Evolutionary conservation across 306 rosid species (phyloP).

Genomic region (Lathyrus oleraceus): DNA sequence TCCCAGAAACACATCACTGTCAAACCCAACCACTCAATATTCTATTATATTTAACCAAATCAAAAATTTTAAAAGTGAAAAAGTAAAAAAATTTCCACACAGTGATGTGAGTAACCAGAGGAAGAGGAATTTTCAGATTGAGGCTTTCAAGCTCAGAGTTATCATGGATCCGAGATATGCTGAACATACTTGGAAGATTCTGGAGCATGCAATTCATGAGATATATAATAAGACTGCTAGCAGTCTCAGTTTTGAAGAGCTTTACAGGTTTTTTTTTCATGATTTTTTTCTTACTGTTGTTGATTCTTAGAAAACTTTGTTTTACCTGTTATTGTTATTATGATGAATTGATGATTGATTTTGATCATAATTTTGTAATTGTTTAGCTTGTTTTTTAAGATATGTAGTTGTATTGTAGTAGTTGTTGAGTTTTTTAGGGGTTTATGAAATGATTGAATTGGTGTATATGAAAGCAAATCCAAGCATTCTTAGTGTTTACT

Average conservation of each 20-base stretch:
- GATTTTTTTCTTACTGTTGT: background rate
- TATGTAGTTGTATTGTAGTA: background rate
- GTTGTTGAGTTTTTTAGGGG: background rate
- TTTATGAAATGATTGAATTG: constrained; percentile 20
- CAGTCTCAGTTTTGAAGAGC: constrained; percentile 79
- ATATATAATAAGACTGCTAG: constrained; percentile 76
- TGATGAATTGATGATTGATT: constrained; percentile 1
- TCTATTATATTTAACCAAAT: no score
- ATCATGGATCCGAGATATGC: constrained; percentile 80
- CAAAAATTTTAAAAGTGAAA: no score
- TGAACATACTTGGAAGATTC: constrained; percentile 75
- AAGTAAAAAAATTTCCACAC: no score
- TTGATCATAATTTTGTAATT: background rate
- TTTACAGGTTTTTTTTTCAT: constrained; percentile 59
- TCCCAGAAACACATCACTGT: no score
- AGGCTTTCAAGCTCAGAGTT: constrained; percentile 70
- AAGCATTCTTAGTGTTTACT: no score
- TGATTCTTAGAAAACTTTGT: background rate
- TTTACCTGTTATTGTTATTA: background rate
- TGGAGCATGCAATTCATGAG: constrained; percentile 79
- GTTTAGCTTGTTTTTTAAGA: constrained; percentile 28
- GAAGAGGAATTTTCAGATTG: constrained; percentile 17
- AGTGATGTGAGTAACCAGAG: no score
- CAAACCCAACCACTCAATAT: no score
- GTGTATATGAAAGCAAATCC: no score